Evolutionary conservation across 352 stramenopile genomes (phyloP), one percentile per base, ranked within the genome.

Genomic region (Pythium phragmiticola): DNA sequence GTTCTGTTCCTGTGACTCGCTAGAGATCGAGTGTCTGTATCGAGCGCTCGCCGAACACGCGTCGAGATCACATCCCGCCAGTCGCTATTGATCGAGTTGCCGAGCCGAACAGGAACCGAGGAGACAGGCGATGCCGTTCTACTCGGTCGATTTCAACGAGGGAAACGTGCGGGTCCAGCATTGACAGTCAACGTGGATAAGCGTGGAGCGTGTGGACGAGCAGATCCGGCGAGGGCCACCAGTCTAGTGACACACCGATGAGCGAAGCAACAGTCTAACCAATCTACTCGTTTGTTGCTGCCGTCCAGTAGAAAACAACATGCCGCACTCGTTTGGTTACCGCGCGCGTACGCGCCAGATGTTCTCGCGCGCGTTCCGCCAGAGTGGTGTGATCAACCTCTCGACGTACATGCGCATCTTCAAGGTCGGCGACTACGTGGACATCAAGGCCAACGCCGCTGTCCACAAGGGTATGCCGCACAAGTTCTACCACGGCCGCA

Each of bases 401-500:
- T 98, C 94, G 66, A 98, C 97, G 78, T 99, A 99, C 87, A 77
- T 99, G 73, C 92, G 96, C 71, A 98, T 88, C 48, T 99, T 99
- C 84, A 99, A 99, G 93, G 94, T 99, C 60, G 98, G 97, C 57
- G 98, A 99, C 88, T 99, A 99, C 85, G 98, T 99, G n/a, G 98
- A 99, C 81, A 99, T 99, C 84, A 99, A 99, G 82, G 97, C 95
- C 63, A 98, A 99, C 88, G 96, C 93, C 64, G 96, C 95, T 68
- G 92, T 99, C 72, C 98, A 99, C 86, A 99, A 99, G 92, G 98
- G 98, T 85, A 99, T 99, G 98, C 98, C 98, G 49, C 97, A 99
- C 96, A 99, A 99, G 93, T 97, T 96, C 87, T 99, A 99, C 92
- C 98, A 99, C 85, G 98, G 98, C 74, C 94, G 97, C 67, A 99